Evolutionary conservation across 176 grass and related monocot genomes (phyloP).

Genomic region (Elymus sibiricus): DNA sequence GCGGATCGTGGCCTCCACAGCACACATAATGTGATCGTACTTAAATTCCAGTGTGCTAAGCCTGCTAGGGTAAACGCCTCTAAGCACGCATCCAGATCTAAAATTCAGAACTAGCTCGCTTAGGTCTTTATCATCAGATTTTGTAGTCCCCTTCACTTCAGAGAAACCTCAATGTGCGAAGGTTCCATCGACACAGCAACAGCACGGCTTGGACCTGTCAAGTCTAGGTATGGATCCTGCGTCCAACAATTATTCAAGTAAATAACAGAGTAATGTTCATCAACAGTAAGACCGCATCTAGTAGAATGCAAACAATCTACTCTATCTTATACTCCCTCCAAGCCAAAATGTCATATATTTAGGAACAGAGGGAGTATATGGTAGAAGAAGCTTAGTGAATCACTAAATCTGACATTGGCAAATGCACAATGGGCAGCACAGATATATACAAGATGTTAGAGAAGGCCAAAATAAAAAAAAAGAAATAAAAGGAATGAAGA

Average conservation of each 20-base stretch:
- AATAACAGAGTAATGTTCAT: too few species aligned
- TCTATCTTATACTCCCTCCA: too few species aligned
- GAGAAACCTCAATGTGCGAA: neutral
- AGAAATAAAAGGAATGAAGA: too few species aligned
- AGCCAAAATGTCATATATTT: too few species aligned
- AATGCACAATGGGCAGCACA: too few species aligned
- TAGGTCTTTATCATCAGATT: neutral
- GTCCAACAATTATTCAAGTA: too few species aligned
- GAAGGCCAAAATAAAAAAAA: too few species aligned
- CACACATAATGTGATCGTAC: neutral
- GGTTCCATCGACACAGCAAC: neutral
- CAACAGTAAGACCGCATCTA: too few species aligned
- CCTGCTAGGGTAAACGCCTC: neutral
- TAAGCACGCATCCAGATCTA: neutral
- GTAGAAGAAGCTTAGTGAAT: neutral
- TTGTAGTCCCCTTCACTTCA: neutral
- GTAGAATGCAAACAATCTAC: too few species aligned
- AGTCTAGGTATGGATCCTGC: neutral
- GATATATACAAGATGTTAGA: too few species aligned
- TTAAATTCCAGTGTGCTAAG: neutral
- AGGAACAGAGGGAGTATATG: too few species aligned
- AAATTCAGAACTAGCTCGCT: neutral
- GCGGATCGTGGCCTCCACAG: neutral
- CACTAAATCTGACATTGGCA: too few species aligned
- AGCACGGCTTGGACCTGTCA: neutral